phyloP scores from a whole-genome alignment of 1,139 yeast species.

The Saccharomyces hybrid region DNA sequence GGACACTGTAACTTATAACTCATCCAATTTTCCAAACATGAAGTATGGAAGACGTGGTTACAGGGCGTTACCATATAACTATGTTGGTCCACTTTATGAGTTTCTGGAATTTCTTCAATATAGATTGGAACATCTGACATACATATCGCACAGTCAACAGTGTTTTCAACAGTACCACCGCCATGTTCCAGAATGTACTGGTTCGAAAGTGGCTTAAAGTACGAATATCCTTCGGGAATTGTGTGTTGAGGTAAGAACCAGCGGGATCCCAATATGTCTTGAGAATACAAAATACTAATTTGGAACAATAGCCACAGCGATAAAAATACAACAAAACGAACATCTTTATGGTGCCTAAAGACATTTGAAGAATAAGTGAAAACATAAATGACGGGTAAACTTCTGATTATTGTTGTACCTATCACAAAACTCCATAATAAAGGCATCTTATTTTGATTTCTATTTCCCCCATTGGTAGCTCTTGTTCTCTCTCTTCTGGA shows the following conservation, averaged over 20 bases:
- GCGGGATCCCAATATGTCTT: conserved; percentile 65
- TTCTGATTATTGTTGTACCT: conserved; percentile 56
- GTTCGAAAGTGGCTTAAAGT: conserved; percentile 31
- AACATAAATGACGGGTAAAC: conserved; percentile 59
- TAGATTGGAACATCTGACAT: conserved; percentile 58
- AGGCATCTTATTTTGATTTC: conserved; percentile 24
- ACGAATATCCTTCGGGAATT: conserved; percentile 74
- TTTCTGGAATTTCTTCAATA: conserved; percentile 27
- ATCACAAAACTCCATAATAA: conserved; percentile 45
- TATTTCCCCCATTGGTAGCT: conserved; percentile 10
- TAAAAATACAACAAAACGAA: conserved; percentile 39
- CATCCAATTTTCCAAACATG: conserved; percentile 91
- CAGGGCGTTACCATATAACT: conserved; percentile 90
- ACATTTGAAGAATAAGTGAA: conserved; percentile 40
- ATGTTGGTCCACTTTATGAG: conserved; percentile 25
- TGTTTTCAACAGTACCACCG: conserved; percentile 16
- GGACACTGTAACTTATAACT: conserved; percentile 88
- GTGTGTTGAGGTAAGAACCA: conserved; percentile 72
- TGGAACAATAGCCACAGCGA: conserved; percentile 52
- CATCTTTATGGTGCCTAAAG: conserved; percentile 54
- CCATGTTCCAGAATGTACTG: conserved; percentile 29
- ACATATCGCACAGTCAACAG: conserved; percentile 77
- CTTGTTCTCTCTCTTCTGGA: conserved; percentile 23
- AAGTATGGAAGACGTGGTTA: conserved; percentile 78
- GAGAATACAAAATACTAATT: conserved; percentile 48